These are phyloP conservation scores for Streptanthus diversifolius DNA, from an alignment of 345 rosid species.

Conservation along the genomic window DNA sequence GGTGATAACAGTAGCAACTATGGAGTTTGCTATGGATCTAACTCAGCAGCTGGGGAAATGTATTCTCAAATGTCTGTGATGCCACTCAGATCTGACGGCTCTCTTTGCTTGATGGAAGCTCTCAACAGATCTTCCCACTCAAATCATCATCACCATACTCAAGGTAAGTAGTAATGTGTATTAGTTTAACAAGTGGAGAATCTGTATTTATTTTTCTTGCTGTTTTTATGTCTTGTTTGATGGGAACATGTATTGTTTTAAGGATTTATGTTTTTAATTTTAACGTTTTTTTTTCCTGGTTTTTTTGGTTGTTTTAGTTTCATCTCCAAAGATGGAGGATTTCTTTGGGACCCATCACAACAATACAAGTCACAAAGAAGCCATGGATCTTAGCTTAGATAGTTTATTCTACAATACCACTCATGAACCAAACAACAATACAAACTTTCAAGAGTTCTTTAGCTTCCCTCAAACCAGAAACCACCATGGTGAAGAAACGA, in stretches of 20 bases:
- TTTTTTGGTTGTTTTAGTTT: conserved; percentile 37
- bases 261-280: neutral
- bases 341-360: conserved; percentile 86
- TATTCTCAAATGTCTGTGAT: conserved; percentile 63
- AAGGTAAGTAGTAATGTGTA: conserved; percentile 42
- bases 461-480: conserved; percentile 43
- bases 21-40: conserved; percentile 50
- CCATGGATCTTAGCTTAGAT: conserved; percentile 77
- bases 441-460: conserved; percentile 39
- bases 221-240: conserved; percentile 17
- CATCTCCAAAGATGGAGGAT: conserved; percentile 87
- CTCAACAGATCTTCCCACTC: conserved; percentile 53
- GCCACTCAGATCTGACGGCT: conserved; percentile 95
- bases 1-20: conserved; percentile 42
- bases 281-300: conserved; percentile 12
- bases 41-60: conserved; percentile 33
- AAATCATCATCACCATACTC: conserved; percentile 45
- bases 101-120: conserved; percentile 89
- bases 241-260: conserved; percentile 34
- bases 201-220: neutral
- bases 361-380: conserved; percentile 51
- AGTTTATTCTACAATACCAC: conserved; percentile 48
- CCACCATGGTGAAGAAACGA: conserved; percentile 40
- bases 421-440: conserved; percentile 41
- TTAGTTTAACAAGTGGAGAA: neutral